Conservation (phyloP, 1,284 basidiomycete species). For the Mrakiaceae sp. region DNA sequence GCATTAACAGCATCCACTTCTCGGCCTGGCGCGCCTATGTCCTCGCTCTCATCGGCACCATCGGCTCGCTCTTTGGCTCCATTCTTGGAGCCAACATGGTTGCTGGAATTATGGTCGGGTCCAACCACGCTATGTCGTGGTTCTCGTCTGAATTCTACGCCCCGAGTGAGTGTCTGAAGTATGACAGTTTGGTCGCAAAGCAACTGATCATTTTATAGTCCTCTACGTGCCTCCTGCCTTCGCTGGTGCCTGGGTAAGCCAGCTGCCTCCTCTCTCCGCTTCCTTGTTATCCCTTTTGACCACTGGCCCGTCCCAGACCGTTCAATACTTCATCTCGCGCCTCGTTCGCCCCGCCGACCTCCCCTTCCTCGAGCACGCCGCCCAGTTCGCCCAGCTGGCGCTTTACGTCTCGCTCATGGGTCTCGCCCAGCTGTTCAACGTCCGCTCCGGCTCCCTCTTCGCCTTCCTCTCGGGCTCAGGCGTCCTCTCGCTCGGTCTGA, state of each 20-base stretch:
- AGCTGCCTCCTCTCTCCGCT: conserved; percentile 18
- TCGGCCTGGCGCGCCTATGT: conserved; percentile 32
- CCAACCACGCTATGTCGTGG: conserved; percentile 43
- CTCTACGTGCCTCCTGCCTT: conserved; percentile 70
- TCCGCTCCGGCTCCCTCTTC: conserved; percentile 36
- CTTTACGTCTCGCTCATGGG: conserved; percentile 41
- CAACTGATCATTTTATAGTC: conserved; percentile 39
- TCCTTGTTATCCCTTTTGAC: background rate
- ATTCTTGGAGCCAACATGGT: conserved; percentile 57
- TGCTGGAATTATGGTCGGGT: conserved; percentile 52
- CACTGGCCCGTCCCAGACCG: background rate
- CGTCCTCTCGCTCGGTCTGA: conserved; percentile 23
- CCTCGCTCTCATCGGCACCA: conserved; percentile 45
- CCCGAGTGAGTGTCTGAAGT: background rate
- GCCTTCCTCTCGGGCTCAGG: conserved; percentile 24
- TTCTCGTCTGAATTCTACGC: conserved; percentile 53
- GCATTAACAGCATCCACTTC: conserved; percentile 36
- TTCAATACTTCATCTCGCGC: conserved; percentile 24
- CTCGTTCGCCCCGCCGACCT: conserved; percentile 23
- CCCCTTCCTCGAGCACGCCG: conserved; percentile 44
- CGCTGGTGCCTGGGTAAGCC: conserved; percentile 40
- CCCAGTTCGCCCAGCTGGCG: conserved; percentile 52
- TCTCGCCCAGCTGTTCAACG: conserved; percentile 40
- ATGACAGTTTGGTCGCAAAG: background rate
- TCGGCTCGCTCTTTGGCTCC: conserved; percentile 32